Base-by-base conservation (phyloP, 257 asterid species). In the Solanum chaucha region DNA sequence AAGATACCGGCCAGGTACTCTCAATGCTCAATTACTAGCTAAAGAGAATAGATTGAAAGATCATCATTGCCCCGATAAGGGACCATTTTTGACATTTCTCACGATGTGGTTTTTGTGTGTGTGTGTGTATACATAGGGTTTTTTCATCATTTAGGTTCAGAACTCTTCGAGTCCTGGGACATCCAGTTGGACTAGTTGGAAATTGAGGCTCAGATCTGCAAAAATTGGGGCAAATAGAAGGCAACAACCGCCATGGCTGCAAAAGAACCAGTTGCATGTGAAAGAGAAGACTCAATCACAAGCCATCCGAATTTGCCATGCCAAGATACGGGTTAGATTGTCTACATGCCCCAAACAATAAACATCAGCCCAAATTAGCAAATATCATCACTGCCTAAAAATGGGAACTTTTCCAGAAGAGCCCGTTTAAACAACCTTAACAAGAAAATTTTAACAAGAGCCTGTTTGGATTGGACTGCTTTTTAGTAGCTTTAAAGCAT, bases 201-300 rank as follows among this genome's bases (percentile, higher is more conserved):
- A 58, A 48, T 15, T 78, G 85, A 77, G 86, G 86, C 88, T 86
- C 85, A 86, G 86, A 86, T 74, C 83, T 86, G 64, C 34, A 30
- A 26, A 46, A 28, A 11, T 9, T 8, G n/a, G 24, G 51, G 85
- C 75, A 48, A 36, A 72, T 32, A 58, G 72, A 74, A 64, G 34
- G 12, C 24, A 20, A 78, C 24, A 44, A 78, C 35, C 22, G 36
- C 14, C 64, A 77, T 24, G 24, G 84, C 64, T 77, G 64, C 64
- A 77, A 77, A 77, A 77, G 84, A 41, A 24, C 84, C 84, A 24
- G 38, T 41, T 41, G 64, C 64, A 77, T 77, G 84, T 41, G n/a
- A 38, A 75, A 44, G 64, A 77, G 24, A 77, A 24, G 64, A 44
- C 84, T 77, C 64, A 0, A 77, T 41, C 84, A 77, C 64, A 77